Evolutionary conservation across 768 basidiomycete species (phyloP).

Genomic region (Artomyces pyxidatus): DNA sequence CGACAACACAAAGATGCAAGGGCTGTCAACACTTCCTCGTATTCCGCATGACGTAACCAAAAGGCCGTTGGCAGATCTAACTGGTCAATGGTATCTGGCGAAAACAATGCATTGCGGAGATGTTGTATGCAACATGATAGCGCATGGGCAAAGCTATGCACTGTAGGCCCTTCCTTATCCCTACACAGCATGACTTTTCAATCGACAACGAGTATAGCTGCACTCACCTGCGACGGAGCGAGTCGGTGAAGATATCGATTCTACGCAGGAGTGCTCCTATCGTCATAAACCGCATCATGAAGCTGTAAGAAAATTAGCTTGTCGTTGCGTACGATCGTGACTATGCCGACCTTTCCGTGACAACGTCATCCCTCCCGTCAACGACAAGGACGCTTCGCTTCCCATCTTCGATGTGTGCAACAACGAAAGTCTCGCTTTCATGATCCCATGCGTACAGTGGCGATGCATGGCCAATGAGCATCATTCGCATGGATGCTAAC

Average conservation of each 20-base stretch:
- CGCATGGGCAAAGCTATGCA: slow-evolving; percentile 23
- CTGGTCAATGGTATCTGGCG: slow-evolving; percentile 3
- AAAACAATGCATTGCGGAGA: slow-evolving; percentile 14
- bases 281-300: slow-evolving; percentile 52
- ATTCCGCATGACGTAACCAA: slow-evolving; percentile 19
- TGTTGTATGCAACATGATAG: slow-evolving; percentile 19
- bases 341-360: slow-evolving; percentile 48
- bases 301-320: no score
- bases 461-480: slow-evolving; percentile 63
- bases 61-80: slow-evolving; percentile 13
- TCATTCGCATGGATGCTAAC: slow-evolving; percentile 44
- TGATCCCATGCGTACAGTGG: slow-evolving; percentile 57
- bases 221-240: no score
- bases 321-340: background rate
- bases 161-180: slow-evolving; percentile 13
- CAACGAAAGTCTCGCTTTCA: slow-evolving; percentile 46
- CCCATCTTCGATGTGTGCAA: slow-evolving; percentile 29
- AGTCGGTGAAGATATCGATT: slow-evolving; percentile 49
- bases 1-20: slow-evolving; percentile 51
- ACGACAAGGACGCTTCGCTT: slow-evolving; percentile 34
- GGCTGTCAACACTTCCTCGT: slow-evolving; percentile 25
- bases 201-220: background rate
- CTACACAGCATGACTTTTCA: no score
- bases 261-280: slow-evolving; percentile 65
- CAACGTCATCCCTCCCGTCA: slow-evolving; percentile 47